Base-by-base conservation (phyloP, 2,329 filamentous ascomycete species). In the Epichloe hybrida region DNA sequence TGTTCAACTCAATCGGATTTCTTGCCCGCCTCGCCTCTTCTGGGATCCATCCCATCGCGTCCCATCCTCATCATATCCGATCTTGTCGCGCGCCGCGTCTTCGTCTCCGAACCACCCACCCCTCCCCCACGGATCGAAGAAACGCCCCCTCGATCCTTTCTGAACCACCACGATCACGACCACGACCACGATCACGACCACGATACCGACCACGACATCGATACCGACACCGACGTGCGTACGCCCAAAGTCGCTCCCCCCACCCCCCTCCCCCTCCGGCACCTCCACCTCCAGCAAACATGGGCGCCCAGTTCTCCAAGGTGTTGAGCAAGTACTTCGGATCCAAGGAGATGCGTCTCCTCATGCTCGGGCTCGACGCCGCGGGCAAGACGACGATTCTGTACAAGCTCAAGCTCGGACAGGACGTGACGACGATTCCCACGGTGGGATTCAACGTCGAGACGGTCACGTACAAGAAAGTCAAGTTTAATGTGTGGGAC, bases 371-470 rank as follows among this genome's bases (percentile, higher is more conserved):
- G 62, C 81, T 97, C 62, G 93, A 98, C 72, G 93, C 93, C 58
- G 93, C 93, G 59, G 93, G 93, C 76, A 98, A 98, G 79, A 98
- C 93, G 46, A 97, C 93, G 51, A 97, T 97, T 64, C 83, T 98
- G 55, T 98, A 97, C 80, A 97, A 96, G 78, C 80, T 98, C 66
- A 97, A 97, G 80, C 83, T 97, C 54, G 90, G 91, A 71, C 89
- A 97, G 76, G 90, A 95, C 66, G 90, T 97, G 63, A 97, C 93
- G 55, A 97, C 93, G 49, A 97, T 97, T 66, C 93, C 93, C 45
- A 98, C 93, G 36, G 93, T 98, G 62, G 93, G 91, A 61, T 97
- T 97, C 80, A 97, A 97, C 79, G 93, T 97, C 70, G 91, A 97
- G 77, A 95, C 89, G 4, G 90, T 97, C 63, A 94, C 90, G 59